Evolutionary conservation across 139 green algal species (phyloP).

Genomic region (Edaphochlamys debaryana): DNA sequence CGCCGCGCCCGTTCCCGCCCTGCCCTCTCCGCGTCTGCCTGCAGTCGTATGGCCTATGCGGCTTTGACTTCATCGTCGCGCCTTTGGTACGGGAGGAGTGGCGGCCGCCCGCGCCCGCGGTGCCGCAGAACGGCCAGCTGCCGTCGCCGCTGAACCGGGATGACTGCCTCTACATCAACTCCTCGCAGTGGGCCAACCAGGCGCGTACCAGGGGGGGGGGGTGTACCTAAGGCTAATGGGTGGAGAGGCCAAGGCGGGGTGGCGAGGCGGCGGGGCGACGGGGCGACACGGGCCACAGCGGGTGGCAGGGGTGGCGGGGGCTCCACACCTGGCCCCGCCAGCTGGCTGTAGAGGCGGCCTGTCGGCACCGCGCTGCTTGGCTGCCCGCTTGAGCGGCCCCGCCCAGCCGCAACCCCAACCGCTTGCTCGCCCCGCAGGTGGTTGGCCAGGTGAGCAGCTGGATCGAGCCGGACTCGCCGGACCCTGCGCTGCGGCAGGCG

Average conservation of each 20-base stretch:
- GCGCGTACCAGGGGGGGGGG: too few relatives aligned
- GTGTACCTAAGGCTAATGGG: neutral
- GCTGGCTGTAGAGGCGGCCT: too few relatives aligned
- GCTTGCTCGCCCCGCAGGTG: conserved; percentile 62
- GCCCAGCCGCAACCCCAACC: too few relatives aligned
- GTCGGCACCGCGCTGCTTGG: too few relatives aligned
- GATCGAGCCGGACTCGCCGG: conserved; percentile 80
- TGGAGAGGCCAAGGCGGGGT: conserved; percentile 51
- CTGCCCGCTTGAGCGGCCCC: too few relatives aligned
- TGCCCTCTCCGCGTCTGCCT: too few relatives aligned
- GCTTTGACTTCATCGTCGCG: conserved; percentile 93
- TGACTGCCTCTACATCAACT: conserved; percentile 81
- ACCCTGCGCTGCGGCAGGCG: conserved; percentile 52
- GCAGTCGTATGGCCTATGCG: conserved; percentile 58
- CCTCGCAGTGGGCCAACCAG: conserved; percentile 46
- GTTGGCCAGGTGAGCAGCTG: conserved; percentile 82
- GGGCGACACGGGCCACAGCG: too few relatives aligned
- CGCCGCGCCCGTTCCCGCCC: too few relatives aligned
- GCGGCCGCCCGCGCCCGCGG: conserved; percentile 41
- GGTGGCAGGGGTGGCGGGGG: too few relatives aligned
- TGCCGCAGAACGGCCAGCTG: conserved; percentile 19
- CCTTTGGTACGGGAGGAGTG: conserved; percentile 75
- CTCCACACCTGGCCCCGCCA: too few relatives aligned
- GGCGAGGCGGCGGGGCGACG: too few relatives aligned
- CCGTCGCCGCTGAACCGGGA: conserved; percentile 66